Evolutionary conservation across 192 early-diverging fungal genomes (phyloP), one percentile per base, ranked within the genome.

Genomic region (Dimargaris cristalligena): DNA sequence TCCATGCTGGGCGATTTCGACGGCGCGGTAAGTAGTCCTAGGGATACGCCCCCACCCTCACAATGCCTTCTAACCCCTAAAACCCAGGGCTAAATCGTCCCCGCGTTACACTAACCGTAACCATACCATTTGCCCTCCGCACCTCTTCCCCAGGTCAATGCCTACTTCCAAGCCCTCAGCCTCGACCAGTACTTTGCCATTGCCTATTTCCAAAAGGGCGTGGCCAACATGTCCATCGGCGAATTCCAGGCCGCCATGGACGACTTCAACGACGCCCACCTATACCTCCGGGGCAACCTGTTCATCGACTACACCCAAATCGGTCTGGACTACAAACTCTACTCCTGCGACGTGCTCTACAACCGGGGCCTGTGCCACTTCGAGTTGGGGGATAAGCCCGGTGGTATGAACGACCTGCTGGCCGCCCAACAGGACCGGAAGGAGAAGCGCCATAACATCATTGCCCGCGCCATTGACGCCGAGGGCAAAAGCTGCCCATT

Each of bases 251-350:
- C 76, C 32, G 88, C 90, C 56, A 71, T 88, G 29, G 63, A 67
- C 22, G 87, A 88, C 68, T 98, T 92, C 67, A 76, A 89, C 64
- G 82, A 80, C 58, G 83, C 90, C 16, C 77, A 86, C 54, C 65
- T 84, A 77, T 82, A 80, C 66, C 65, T 91, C 56, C 80, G 87
- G 47, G 85, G 87, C 57, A 94, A 92, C 71, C 73, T 81, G 59
- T 78, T 86, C 44, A 94, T 98, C 59, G 91, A 98, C 70, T 98
- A 98, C 66, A 81, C 81, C 60, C 95, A 98, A 66, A 75, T 98
- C 33, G 95, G 95, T 3, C 80, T 96, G 34, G 76, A 83, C 33
- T 93, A 84, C 74, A 88, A 91, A 66, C 76, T 98, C 30, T 91
- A 85, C 65, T 70, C 83, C 0, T 94, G 86, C 67, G 86, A 98